Conservation (phyloP, 2,329 filamentous ascomycete genomes). For the Sclerotinia minor region DNA sequence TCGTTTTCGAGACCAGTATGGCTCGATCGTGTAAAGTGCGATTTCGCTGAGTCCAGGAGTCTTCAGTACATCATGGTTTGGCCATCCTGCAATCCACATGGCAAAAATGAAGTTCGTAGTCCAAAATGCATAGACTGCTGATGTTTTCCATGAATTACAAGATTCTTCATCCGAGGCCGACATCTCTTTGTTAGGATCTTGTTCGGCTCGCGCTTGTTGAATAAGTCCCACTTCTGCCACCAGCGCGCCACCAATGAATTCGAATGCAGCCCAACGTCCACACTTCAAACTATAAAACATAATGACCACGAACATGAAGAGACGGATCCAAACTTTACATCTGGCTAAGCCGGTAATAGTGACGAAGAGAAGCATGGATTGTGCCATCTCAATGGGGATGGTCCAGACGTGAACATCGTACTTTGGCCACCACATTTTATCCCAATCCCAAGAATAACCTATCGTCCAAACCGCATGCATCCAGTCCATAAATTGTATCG, state of each 20-base stretch:
- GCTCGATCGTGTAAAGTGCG: constrained; percentile 34
- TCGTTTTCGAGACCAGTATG: constrained; percentile 33
- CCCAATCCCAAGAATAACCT: constrained; percentile 25
- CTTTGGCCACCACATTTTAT: constrained; percentile 20
- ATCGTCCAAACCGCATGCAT: constrained; percentile 23
- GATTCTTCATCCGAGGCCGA: constrained; percentile 1
- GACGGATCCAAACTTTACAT: constrained; percentile 34
- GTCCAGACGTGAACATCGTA: constrained; percentile 36
- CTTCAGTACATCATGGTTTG: constrained; percentile 34
- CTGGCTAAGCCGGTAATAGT: constrained; percentile 36
- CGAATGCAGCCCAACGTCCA: constrained; percentile 40
- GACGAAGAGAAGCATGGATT: constrained; percentile 39
- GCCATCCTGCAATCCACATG: constrained; percentile 39
- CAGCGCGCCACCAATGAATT: constrained; percentile 51
- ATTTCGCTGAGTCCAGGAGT: constrained; percentile 34
- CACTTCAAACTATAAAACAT: constrained; percentile 36
- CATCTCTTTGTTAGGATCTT: constrained; percentile 27
- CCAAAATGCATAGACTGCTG: constrained; percentile 34
- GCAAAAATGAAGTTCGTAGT: constrained; percentile 34
- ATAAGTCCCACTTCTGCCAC: constrained; percentile 48
- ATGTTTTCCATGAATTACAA: constrained; percentile 17
- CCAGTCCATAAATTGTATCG: constrained; percentile 19
- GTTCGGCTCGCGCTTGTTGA: constrained; percentile 32
- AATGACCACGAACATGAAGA: constrained; percentile 33
- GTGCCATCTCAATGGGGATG: constrained; percentile 40